Evolutionary conservation across 192 early-diverging fungal species (phyloP), one percentile per base, ranked within the genome.

Genomic region (Coemansia sp.): DNA sequence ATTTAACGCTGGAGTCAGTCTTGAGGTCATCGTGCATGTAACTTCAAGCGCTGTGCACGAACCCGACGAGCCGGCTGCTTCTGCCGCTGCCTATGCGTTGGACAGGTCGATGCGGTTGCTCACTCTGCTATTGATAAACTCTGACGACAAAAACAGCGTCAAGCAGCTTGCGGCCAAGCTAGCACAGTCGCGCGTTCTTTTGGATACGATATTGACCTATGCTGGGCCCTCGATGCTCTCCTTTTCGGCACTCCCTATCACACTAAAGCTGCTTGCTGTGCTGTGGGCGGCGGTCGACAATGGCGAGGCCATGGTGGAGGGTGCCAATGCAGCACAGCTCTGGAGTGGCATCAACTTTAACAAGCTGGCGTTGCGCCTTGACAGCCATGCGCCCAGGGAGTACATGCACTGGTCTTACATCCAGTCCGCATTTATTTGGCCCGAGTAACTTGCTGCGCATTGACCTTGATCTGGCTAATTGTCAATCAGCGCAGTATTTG

Each of bases 221-320:
- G 57, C 74, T 9, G 72, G 80, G 30, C 72, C 77, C 17, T 74
- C 75, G 23, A 82, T 82, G 80, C 68, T 69, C 11, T 75, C 74
- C 57, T 82, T 82, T 59, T 17, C 66, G 5, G 65, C 75, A 5
- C 66, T 82, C 37, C n/a, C 69, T 0, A 35, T 68, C 2, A 62
- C 70, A 13, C 72, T 72, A 30, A 72, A 82, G 50, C 72, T 82
- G 26, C 65, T 82, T 26, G 40, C n/a, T 10, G 10, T 49, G n/a
- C 40, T 82, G 63, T 82, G 80, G 75, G 53, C 40, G 13, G 57
- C 53, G 17, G 61, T 65, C 26, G 60, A 62, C 28, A 39, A 53
- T 17, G 69, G 73, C 52, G 61, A 63, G 14, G 63, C 63, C 7
- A 40, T 57, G n/a, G 57, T 69, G 30, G 63, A 61, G 32, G 66